Evolutionary conservation across 192 early-diverging fungal species (phyloP), one percentile per base, ranked within the genome.

Genomic region (Coemansia sp.): DNA sequence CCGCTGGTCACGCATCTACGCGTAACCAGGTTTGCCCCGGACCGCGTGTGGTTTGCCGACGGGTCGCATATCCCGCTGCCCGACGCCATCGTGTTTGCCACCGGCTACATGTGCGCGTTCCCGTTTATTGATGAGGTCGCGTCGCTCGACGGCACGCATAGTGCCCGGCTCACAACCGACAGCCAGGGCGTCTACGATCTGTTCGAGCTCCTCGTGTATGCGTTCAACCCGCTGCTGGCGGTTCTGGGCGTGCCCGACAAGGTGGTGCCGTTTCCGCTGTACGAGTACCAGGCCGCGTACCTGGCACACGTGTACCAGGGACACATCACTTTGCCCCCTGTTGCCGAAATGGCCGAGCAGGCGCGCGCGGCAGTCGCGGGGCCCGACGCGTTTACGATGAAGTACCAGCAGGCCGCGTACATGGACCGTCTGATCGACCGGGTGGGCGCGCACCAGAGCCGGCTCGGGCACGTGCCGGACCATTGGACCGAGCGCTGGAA

Each of bases 101-200:
- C 88, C 0, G 88, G 88, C 0, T 90, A 86, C 53, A 49, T 79
- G 0, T 84, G 77, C 28, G 61, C 60, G 2, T 83, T 72, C 56
- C 86, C 86, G 22, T 90, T 88, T 50, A 38, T 85, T 1, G 36
- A 50, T 9, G 40, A 51, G 39, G 23, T 58, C 7, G 45, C 27
- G 28, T 15, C 15, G 17, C n/a, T 15, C 15, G 38, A 4, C 15
- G 15, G 8, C 38, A 7, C 38, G 14, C 38, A 14, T 39, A 17
- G 8, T 17, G 4, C 4, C 38, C n/a, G 17, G 15, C 38, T 39
- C 17, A 17, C 26, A n/a, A 23, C 14, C 17, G 45, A 30, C 28
- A 15, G 26, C 27, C 57, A 72, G 15, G 52, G 45, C 7, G 69
- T 81, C 11, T 34, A 54, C 17, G 55, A 79, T 28, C 30, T 87